phyloP scores from a whole-genome alignment of 179 eudicot species.

The Amaranthus tricolor region DNA sequence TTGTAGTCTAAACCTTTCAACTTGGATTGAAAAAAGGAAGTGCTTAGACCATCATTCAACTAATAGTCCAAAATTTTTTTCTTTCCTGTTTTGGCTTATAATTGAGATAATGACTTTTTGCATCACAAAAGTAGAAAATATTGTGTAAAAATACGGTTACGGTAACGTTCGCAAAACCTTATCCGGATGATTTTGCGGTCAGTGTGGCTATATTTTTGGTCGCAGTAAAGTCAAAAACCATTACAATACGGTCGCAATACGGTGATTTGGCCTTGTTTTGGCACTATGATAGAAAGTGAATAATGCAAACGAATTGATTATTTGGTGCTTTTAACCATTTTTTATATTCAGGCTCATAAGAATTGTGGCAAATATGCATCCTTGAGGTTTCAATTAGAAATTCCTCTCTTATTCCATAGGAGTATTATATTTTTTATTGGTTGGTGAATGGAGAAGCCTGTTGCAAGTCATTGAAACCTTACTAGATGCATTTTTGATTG shows the following conservation, averaged over 20 bases:
- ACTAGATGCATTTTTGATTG: background rate
- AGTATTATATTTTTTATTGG: background rate
- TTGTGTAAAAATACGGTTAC: background rate
- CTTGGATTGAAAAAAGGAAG: background rate
- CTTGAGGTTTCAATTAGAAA: background rate
- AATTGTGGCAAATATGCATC: background rate
- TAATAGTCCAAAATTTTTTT: background rate
- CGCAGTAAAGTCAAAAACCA: no score
- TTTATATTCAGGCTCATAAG: background rate
- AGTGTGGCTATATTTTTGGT: background rate
- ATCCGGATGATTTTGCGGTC: background rate
- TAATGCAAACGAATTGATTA: background rate
- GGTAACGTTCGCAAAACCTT: background rate
- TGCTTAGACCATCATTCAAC: background rate
- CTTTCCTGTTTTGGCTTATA: background rate
- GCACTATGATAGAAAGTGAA: background rate
- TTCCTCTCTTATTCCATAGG: background rate
- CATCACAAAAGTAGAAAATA: background rate
- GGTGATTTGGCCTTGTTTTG: background rate
- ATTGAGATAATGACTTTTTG: background rate
- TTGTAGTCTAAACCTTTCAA: background rate
- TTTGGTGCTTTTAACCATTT: background rate
- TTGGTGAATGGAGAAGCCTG: background rate
- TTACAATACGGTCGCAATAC: no score
- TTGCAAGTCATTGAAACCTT: background rate